These are phyloP conservation scores for Penicillium fuscoglaucum DNA, from an alignment of 2,329 filamentous ascomycete species.

Conservation along the genomic window DNA sequence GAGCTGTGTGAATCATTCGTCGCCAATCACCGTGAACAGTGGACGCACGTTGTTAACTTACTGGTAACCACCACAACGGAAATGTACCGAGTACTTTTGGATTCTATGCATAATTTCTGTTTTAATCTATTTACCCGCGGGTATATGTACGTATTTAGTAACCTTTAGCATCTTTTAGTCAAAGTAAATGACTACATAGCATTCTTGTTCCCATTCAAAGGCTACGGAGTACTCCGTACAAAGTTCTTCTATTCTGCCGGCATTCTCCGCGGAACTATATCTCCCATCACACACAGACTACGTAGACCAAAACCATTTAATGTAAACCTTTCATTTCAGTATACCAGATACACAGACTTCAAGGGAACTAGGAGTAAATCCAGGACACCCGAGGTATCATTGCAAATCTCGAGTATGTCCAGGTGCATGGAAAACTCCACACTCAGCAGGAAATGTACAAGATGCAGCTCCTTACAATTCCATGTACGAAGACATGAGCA, in stretches of 20 bases:
- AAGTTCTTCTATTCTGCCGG: background rate
- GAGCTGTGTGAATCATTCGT: slow-evolving; percentile 16
- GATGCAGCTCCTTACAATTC: slow-evolving; percentile 9
- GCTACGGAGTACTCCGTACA: background rate
- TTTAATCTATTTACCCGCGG: background rate
- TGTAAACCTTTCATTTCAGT: background rate
- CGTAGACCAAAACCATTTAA: background rate
- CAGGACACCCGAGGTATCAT: slow-evolving; percentile 11
- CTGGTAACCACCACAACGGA: background rate
- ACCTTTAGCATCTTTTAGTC: background rate
- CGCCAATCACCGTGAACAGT: slow-evolving; percentile 25
- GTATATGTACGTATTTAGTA: background rate
- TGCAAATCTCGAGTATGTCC: slow-evolving; percentile 13
- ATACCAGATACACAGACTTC: slow-evolving; percentile 4
- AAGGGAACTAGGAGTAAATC: slow-evolving; percentile 1
- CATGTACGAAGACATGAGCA: background rate
- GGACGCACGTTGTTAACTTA: slow-evolving; percentile 23
- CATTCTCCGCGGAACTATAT: background rate
- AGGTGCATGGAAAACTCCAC: slow-evolving; percentile 9
- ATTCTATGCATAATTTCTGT: background rate
- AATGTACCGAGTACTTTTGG: background rate
- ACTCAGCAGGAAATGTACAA: slow-evolving; percentile 22
- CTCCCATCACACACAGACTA: background rate
- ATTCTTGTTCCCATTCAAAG: too few species aligned
- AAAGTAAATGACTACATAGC: background rate